These are phyloP conservation scores for Xanthoconium purpureum DNA, from an alignment of 768 basidiomycete genomes.

Conservation along the genomic window DNA sequence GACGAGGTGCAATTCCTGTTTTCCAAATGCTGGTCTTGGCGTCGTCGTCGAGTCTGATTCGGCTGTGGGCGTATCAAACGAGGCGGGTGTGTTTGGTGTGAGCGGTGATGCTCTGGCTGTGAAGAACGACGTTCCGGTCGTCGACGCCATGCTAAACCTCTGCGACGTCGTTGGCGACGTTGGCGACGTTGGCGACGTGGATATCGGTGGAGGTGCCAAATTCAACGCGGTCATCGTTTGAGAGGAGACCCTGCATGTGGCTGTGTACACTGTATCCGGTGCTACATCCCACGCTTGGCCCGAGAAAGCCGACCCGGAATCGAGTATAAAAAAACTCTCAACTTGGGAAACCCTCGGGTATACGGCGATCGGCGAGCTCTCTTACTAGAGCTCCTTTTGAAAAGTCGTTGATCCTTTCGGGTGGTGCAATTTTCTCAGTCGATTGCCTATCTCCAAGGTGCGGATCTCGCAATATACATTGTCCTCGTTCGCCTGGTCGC, in stretches of 20 bases:
- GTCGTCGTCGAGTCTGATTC: constrained; percentile 26
- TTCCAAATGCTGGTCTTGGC: constrained; percentile 30
- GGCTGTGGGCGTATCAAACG: neutral
- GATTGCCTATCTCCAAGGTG: too few relatives aligned
- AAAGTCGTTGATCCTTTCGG: too few relatives aligned
- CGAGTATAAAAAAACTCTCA: too few relatives aligned
- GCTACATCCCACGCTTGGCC: too few relatives aligned
- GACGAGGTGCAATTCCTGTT: constrained; percentile 9
- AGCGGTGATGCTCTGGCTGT: constrained; percentile 25
- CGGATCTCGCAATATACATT: too few relatives aligned
- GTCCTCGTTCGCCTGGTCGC: too few relatives aligned
- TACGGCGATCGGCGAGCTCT: too few relatives aligned
- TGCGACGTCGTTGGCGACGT: constrained; percentile 11
- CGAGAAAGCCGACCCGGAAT: too few relatives aligned
- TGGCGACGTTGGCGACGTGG: neutral
- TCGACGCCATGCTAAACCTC: constrained; percentile 25
- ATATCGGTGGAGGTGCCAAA: neutral
- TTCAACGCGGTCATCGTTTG: neutral
- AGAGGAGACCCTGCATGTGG: neutral
- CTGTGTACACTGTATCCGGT: neutral
- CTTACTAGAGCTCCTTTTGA: too few relatives aligned
- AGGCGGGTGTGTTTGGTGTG: neutral
- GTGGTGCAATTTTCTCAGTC: too few relatives aligned
- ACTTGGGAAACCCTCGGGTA: too few relatives aligned
- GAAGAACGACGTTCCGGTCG: constrained; percentile 25